Conservation (phyloP, 768 basidiomycete species). For the Mycena galopus region DNA sequence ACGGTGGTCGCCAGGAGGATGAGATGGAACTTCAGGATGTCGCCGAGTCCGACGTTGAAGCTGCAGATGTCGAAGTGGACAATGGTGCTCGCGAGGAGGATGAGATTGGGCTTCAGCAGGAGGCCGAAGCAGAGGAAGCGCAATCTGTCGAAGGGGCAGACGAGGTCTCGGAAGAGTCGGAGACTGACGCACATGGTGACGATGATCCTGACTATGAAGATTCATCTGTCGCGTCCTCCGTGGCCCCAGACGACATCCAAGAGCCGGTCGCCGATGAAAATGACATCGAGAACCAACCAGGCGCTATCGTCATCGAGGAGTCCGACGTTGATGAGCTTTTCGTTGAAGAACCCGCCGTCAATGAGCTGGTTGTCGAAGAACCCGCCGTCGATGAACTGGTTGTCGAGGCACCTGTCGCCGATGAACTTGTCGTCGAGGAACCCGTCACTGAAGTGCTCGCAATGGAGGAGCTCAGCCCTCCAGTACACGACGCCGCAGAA, state of each 20-base stretch:
- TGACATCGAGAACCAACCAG: not conserved
- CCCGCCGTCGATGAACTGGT: not conserved
- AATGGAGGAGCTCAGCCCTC: not conserved
- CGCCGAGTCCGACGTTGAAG: not conserved
- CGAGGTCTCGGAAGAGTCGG: conserved; percentile 34
- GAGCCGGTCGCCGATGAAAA: not conserved
- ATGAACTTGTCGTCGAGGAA: not conserved
- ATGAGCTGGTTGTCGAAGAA: not conserved
- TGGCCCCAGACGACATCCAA: not conserved
- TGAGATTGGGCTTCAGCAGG: not conserved
- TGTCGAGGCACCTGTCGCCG: not conserved
- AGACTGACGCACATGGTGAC: conserved; percentile 53
- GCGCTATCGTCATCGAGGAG: too few relatives aligned
- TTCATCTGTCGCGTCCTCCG: conserved; percentile 20
- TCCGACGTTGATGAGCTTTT: not conserved
- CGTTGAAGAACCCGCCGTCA: not conserved
- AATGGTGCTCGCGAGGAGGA: not conserved
- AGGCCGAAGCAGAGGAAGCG: not conserved
- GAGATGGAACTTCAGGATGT: not conserved
- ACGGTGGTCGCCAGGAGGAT: not conserved
- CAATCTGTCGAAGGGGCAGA: not conserved
- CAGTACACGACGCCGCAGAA: not conserved
- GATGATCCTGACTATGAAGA: conserved; percentile 50
- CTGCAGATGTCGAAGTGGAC: not conserved
- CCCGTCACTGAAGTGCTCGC: not conserved